Conservation (phyloP, 1,284 basidiomycete genomes). For the Kwoniella shivajii region DNA sequence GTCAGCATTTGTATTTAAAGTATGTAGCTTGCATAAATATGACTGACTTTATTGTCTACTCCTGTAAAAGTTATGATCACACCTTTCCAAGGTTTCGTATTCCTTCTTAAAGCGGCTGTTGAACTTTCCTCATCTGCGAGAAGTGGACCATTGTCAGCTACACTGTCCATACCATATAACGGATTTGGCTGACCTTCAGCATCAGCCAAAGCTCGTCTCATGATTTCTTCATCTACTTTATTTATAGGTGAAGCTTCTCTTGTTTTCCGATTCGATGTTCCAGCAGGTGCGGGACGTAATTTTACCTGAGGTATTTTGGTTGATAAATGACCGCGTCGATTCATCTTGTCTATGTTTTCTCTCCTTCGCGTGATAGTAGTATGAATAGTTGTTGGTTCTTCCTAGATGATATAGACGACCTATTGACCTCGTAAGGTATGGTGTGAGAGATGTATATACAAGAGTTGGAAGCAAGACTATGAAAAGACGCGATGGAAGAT, state of each 20-base stretch:
- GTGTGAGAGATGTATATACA: no score
- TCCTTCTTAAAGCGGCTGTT: conserved; percentile 19
- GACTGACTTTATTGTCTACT: conserved; percentile 46
- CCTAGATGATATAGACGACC: no score
- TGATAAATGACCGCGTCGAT: conserved; percentile 47
- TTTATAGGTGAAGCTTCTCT: conserved; percentile 25
- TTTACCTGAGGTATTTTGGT: conserved; percentile 51
- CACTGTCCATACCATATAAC: neutral
- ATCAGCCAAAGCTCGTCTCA: conserved; percentile 25
- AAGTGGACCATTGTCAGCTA: neutral
- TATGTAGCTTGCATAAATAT: neutral
- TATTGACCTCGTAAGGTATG: no score
- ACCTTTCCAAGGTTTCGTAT: conserved; percentile 37
- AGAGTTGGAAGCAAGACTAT: neutral
- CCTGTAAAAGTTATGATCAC: conserved; percentile 49
- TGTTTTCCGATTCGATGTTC: conserved; percentile 1
- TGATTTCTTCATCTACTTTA: conserved; percentile 34
- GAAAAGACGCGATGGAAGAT: neutral
- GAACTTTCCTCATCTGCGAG: conserved; percentile 34
- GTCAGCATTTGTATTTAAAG: no score
- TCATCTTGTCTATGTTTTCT: conserved; percentile 24
- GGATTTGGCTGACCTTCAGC: conserved; percentile 34
- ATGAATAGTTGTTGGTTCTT: no score
- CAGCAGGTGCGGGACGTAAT: conserved; percentile 41
- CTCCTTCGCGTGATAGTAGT: neutral